Evolutionary conservation across 2,329 filamentous ascomycete species (phyloP).

Genomic region (Aspergillus vadensis): DNA sequence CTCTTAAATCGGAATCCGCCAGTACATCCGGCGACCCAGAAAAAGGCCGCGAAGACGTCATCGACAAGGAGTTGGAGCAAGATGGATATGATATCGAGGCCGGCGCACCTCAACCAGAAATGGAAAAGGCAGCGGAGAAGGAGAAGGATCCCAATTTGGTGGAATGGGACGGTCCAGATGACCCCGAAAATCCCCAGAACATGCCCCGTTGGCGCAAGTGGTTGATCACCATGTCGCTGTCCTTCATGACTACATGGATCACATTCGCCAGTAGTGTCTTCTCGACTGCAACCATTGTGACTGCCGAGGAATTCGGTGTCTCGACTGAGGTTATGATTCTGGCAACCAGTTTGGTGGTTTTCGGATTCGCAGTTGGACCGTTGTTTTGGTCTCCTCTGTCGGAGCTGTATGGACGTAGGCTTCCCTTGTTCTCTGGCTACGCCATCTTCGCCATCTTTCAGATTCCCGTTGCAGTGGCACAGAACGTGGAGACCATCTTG

Average conservation of each 20-base stretch:
- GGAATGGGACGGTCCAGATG: constrained; percentile 36
- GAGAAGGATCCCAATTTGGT: constrained; percentile 33
- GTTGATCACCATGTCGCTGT: constrained; percentile 37
- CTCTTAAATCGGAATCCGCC: constrained; percentile 14
- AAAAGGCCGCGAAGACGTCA: constrained; percentile 4
- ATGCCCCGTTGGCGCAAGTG: constrained; percentile 41
- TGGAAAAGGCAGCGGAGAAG: constrained; percentile 12
- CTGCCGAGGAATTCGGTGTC: constrained; percentile 48
- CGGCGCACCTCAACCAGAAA: constrained; percentile 6
- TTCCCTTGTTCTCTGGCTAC: constrained; percentile 54
- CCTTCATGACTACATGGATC: constrained; percentile 45
- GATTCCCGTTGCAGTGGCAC: constrained; percentile 57
- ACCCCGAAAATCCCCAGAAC: constrained; percentile 38
- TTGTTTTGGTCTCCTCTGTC: constrained; percentile 49
- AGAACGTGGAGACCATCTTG: constrained; percentile 57
- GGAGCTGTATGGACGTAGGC: constrained; percentile 54
- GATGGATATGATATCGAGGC: constrained; percentile 17
- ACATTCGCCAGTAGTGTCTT: constrained; percentile 53
- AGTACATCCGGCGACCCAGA: constrained; percentile 11
- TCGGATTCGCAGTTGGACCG: constrained; percentile 59
- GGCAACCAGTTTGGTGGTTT: constrained; percentile 48
- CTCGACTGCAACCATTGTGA: constrained; percentile 45
- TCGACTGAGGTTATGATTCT: constrained; percentile 44
- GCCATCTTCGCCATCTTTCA: constrained; percentile 56
- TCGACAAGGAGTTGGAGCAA: constrained; percentile 12